Evolutionary conservation across 805 yeast genomes (phyloP).

Genomic region (Metschnikowia proteae): DNA sequence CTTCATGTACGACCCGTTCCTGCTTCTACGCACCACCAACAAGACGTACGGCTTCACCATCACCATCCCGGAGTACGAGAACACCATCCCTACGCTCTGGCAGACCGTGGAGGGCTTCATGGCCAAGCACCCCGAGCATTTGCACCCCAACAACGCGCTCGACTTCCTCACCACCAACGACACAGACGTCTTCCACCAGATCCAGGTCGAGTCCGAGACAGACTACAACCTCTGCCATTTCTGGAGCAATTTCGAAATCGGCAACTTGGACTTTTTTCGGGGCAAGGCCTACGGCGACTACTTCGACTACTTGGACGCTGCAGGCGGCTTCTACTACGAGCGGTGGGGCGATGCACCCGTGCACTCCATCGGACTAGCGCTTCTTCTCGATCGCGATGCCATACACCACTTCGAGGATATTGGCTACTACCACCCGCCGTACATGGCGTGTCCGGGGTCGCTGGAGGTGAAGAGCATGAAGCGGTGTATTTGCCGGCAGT

Average conservation of each 20-base stretch:
- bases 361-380: constrained; percentile 35
- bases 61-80: constrained; percentile 49
- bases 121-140: constrained; percentile 38
- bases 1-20: constrained; percentile 53
- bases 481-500: constrained; percentile 33
- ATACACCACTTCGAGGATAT: constrained; percentile 45
- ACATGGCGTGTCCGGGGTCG: constrained; percentile 39
- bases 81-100: constrained; percentile 54
- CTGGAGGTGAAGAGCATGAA: constrained; percentile 30
- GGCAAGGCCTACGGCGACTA: constrained; percentile 42
- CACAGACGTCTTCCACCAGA: constrained; percentile 20
- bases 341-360: constrained; percentile 60
- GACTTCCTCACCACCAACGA: constrained; percentile 46
- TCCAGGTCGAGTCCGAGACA: constrained; percentile 12
- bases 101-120: constrained; percentile 44
- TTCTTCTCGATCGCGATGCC: constrained; percentile 33
- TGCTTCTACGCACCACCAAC: constrained; percentile 37
- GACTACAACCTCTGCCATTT: constrained; percentile 73
- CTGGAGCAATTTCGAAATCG: constrained; percentile 64
- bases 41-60: constrained; percentile 50
- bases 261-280: constrained; percentile 48
- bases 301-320: constrained; percentile 43
- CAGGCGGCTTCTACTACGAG: constrained; percentile 56
- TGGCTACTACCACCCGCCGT: constrained; percentile 43
- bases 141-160: constrained; percentile 47